Evolutionary conservation across 2,329 filamentous ascomycete species (phyloP), one percentile per base, ranked within the genome.

Genomic region (Aspergillus neoniger): DNA sequence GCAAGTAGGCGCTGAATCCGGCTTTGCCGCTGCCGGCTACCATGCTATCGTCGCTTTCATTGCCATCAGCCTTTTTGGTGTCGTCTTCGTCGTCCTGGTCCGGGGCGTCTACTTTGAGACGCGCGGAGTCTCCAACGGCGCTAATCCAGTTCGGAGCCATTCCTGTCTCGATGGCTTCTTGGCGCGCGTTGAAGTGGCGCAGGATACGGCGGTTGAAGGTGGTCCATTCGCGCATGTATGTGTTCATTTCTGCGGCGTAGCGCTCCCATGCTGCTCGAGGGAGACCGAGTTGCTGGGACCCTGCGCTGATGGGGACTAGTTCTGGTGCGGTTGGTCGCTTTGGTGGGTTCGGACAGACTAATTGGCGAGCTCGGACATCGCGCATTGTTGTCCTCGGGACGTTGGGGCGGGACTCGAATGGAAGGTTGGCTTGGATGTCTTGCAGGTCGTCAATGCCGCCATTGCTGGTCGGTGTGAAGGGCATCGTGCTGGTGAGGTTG

Each of bases 161-260:
- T 25, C 74, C 80, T 19, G 71, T 80, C 63, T 79, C 74, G 15
- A 79, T 75, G 17, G 80, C 78, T 12, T 80, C 77, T 63, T 84
- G 81, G 32, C 85, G 79, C 1, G 79, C 76, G 14, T 78, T 78
- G 68, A 88, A 87, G 63, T 88, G 83, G 3, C 76, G 73, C 9
- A 86, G 76, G 75, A 88, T 84, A 15, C 74, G 78, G 32, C 77
- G 75, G 65, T 85, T 84, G 70, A 85, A 88, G 2, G 68, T 68
- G 63, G 82, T 81, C 79, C 83, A 88, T n/a, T 83, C 80, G 36
- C 76, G 76, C 66, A 86, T 80, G 69, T 88, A 89, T 0, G 72
- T 69, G 12, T 77, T 76, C 79, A 88, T 85, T 19, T 80, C 76
- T 0, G 74, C 74, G 23, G 83, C 78, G 68, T 86, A 88, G 6